Percentiles rank a stretch among this genome's conserved stretches.
Evolutionary conservation across 2,329 filamentous ascomycete species (phyloP).

Genomic region (Colletotrichum gloeosporioides): DNA sequence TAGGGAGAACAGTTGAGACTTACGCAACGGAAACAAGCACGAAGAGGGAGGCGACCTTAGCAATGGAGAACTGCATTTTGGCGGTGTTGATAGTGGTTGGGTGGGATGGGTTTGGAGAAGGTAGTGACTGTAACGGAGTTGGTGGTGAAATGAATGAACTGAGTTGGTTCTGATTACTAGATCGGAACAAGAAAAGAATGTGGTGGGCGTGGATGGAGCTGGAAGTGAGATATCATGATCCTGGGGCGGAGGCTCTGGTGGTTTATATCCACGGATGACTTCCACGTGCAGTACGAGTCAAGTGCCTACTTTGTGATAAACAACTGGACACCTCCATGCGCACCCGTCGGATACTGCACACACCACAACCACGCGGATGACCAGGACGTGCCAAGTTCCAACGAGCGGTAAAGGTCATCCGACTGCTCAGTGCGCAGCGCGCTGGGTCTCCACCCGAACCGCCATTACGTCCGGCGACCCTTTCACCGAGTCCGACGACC

Average conservation of each 20-base stretch:
- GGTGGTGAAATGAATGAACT: constrained; percentile 12
- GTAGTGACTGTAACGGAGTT: constrained; percentile 5
- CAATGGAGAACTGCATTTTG: constrained; percentile 20
- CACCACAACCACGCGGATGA: not conserved
- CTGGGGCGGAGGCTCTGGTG: not conserved
- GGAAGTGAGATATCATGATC: not conserved
- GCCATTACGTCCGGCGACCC: not conserved
- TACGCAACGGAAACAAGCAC: not conserved
- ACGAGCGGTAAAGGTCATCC: not conserved
- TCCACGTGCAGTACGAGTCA: not conserved
- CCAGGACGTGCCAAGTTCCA: not conserved
- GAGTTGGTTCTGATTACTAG: constrained; percentile 18
- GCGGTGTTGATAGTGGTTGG: not conserved
- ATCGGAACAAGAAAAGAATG: constrained; percentile 22
- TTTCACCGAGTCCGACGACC: not conserved
- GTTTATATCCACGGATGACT: constrained; percentile 18
- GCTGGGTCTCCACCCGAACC: not conserved
- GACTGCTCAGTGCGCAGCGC: not conserved
- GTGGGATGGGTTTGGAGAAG: not conserved
- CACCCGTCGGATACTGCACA: not conserved
- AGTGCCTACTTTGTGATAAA: not conserved
- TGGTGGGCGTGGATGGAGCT: constrained; percentile 13
- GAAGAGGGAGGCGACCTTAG: constrained; percentile 15
- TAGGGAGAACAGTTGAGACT: not conserved
- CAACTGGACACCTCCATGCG: not conserved